Percentiles rank a stretch among this genome's conserved stretches.
Conservation (phyloP, 371 early-diverging fungal species). For the Polyrhizophydium stewartii region DNA sequence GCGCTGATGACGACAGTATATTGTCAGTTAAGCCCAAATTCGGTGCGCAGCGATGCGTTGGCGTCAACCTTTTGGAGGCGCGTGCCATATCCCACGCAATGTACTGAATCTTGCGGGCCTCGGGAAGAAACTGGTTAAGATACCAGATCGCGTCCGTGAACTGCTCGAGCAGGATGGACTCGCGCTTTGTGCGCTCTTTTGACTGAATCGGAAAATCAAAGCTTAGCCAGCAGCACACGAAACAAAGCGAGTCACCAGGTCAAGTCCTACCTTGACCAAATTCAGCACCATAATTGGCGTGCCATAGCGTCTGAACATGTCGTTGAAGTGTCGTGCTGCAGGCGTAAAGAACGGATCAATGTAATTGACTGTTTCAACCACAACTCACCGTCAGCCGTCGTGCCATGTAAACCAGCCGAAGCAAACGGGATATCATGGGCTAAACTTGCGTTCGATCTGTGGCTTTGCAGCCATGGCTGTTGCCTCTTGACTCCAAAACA, state of each 20-base stretch:
- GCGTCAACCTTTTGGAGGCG: conserved; percentile 76
- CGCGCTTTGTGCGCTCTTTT: conserved; percentile 85
- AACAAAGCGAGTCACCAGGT: neutral
- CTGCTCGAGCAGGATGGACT: conserved; percentile 81
- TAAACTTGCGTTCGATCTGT: conserved; percentile 69
- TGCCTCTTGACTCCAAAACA: conserved; percentile 92
- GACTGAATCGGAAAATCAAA: conserved; percentile 31
- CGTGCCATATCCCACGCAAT: conserved; percentile 97
- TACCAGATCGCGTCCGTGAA: conserved; percentile 77
- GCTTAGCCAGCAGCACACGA: too few species aligned
- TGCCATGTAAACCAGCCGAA: neutral
- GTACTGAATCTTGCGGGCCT: conserved; percentile 78
- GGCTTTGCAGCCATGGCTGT: conserved; percentile 93
- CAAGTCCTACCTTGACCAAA: conserved; percentile 72
- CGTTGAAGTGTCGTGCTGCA: conserved; percentile 88
- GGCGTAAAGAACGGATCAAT: conserved; percentile 91
- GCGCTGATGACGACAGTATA: conserved; percentile 37
- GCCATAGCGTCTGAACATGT: conserved; percentile 85
- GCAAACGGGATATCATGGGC: neutral
- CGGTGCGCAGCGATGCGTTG: neutral
- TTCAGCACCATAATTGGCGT: conserved; percentile 85
- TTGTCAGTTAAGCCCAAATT: too few species aligned
- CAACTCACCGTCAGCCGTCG: neutral
- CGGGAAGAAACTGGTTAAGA: conserved; percentile 82
- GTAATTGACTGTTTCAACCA: conserved; percentile 53